Conservation (phyloP, 495 filamentous ascomycete species). For the Talaromyces ruber region DNA sequence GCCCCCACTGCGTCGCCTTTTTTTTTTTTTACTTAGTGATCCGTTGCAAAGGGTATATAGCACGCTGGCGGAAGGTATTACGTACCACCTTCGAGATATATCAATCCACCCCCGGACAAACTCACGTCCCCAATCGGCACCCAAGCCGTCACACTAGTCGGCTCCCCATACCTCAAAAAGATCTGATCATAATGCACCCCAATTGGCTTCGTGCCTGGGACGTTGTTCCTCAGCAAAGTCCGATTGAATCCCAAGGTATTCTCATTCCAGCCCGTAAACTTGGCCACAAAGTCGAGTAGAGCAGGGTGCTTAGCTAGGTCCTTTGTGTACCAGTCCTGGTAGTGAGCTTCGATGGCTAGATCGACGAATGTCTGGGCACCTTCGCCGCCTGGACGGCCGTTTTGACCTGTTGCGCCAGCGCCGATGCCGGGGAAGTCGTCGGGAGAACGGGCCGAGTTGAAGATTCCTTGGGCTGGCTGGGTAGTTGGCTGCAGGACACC, state of each 20-base stretch:
- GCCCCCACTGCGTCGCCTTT: conserved; percentile 27
- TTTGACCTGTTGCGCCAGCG: conserved; percentile 40
- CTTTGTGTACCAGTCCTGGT: conserved; percentile 48
- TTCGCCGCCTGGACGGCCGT: conserved; percentile 38
- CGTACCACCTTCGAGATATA: conserved; percentile 49
- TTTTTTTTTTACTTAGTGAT: not conserved
- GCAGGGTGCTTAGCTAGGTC: conserved; percentile 47
- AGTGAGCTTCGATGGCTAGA: conserved; percentile 46
- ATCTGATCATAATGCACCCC: conserved; percentile 61
- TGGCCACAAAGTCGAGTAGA: conserved; percentile 41
- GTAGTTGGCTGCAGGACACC: conserved; percentile 43
- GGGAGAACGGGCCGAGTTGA: conserved; percentile 38
- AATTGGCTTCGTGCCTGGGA: conserved; percentile 49
- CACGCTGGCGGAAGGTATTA: conserved; percentile 3
- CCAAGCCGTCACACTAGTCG: conserved; percentile 54
- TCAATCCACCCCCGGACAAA: conserved; percentile 49
- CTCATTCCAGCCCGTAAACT: conserved; percentile 46
- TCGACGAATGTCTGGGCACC: conserved; percentile 42
- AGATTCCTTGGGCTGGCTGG: conserved; percentile 39
- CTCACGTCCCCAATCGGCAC: conserved; percentile 54
- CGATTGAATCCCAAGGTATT: conserved; percentile 39
- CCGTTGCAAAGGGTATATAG: too few relatives aligned
- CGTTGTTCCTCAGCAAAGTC: conserved; percentile 49
- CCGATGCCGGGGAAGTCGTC: conserved; percentile 49
- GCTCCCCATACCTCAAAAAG: conserved; percentile 51